Conservation (phyloP, 2,329 filamentous ascomycete genomes). For the Escovopsis weberi region DNA sequence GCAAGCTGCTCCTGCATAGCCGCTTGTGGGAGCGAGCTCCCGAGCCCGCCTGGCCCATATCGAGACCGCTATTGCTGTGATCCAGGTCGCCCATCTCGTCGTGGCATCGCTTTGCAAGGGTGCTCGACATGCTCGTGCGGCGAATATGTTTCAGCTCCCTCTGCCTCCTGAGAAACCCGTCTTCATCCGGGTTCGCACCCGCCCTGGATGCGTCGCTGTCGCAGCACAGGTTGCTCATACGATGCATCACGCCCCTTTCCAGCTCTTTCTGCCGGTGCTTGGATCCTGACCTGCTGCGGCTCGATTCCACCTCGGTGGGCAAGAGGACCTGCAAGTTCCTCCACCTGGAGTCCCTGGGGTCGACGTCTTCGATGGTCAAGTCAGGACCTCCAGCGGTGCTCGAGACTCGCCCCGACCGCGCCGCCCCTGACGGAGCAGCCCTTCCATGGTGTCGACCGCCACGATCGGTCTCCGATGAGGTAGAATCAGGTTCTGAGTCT, state of each 20-base stretch:
- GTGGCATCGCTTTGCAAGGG: constrained; percentile 39
- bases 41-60: constrained; percentile 28
- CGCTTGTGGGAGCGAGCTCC: constrained; percentile 34
- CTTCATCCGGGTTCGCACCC: constrained; percentile 17
- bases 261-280: constrained; percentile 23
- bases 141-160: constrained; percentile 29
- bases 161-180: constrained; percentile 24
- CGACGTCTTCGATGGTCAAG: constrained; percentile 33
- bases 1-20: constrained; percentile 8
- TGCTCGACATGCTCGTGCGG: constrained; percentile 37
- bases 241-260: constrained; percentile 28
- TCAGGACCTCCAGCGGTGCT: constrained; percentile 11
- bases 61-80: constrained; percentile 23
- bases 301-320: constrained; percentile 33
- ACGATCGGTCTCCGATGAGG: not conserved
- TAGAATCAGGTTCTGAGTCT: constrained; percentile 9
- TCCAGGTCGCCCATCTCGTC: constrained; percentile 39
- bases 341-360: constrained; percentile 29
- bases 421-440: not conserved
- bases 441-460: constrained; percentile 1
- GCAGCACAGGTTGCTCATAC: constrained; percentile 32
- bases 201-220: constrained; percentile 18
- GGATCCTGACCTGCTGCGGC: constrained; percentile 26
- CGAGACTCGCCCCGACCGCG: constrained; percentile 6
- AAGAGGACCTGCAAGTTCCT: constrained; percentile 27